A percentile compares a stretch with the other conserved stretches of the same genome.
phyloP scores from a whole-genome alignment of 768 basidiomycete species.

The Kwoniella sp. region DNA sequence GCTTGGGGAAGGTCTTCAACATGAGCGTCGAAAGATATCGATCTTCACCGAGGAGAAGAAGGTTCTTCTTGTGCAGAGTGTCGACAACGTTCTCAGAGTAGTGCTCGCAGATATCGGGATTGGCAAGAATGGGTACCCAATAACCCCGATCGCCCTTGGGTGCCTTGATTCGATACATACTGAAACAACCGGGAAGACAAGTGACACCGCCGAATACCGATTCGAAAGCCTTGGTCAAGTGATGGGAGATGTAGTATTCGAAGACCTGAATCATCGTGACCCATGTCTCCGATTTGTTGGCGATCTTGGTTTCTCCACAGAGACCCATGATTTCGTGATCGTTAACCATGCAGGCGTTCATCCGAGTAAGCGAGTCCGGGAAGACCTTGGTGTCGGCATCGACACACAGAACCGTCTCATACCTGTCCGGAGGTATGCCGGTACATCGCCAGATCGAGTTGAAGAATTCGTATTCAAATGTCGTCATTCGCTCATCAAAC shows the following conservation, averaged over 20 bases:
- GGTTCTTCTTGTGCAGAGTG: constrained; percentile 98
- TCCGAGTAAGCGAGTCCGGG: constrained; percentile 93
- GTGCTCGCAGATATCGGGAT: constrained; percentile 97
- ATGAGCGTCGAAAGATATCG: constrained; percentile 96
- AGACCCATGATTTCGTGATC: constrained; percentile 99
- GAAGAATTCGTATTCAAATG: constrained; percentile 99
- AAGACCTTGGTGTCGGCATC: constrained; percentile 99
- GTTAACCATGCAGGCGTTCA: constrained; percentile 95
- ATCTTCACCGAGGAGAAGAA: constrained; percentile 96
- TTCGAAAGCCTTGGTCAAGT: constrained; percentile 98
- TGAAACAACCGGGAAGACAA: constrained; percentile 98
- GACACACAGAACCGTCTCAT: constrained; percentile 92
- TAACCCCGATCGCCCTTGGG: constrained; percentile 95
- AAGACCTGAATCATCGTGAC: constrained; percentile 99
- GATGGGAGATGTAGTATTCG: constrained; percentile 99
- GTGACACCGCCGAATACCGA: constrained; percentile 99
- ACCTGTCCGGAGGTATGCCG: constrained; percentile 92
- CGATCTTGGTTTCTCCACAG: constrained; percentile 99
- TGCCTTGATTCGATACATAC: constrained; percentile 99
- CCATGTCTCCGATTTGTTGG: constrained; percentile 97
- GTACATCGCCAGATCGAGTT: constrained; percentile 95
- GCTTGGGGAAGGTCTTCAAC: constrained; percentile 98
- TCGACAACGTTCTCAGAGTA: constrained; percentile 99
- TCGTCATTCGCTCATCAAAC: constrained; percentile 99
- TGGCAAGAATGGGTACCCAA: constrained; percentile 98